These are phyloP conservation scores for Amoeboradix gromovi DNA, from an alignment of 371 early-diverging fungal species.

Conservation along the genomic window DNA sequence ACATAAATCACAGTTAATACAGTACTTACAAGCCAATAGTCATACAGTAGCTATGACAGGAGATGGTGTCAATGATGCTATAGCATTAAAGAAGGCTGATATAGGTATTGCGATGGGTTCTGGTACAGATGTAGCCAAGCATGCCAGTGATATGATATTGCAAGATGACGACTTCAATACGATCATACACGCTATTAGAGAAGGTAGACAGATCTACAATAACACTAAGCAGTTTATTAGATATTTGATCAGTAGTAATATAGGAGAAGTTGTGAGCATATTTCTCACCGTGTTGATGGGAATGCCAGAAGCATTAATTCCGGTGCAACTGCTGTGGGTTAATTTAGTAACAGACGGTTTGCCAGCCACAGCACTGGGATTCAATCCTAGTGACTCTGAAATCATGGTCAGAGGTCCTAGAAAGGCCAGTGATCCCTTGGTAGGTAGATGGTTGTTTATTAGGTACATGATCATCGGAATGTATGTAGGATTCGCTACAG, in stretches of 20 bases:
- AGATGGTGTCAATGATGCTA: slow-evolving; percentile 92
- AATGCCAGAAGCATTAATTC: slow-evolving; percentile 83
- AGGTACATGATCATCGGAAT: slow-evolving; percentile 67
- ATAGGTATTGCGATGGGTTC: slow-evolving; percentile 94
- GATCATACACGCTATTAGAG: slow-evolving; percentile 76
- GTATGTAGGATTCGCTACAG: slow-evolving; percentile 75
- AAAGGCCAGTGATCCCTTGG: slow-evolving; percentile 48
- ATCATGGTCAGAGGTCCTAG: slow-evolving; percentile 80
- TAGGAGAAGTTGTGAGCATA: slow-evolving; percentile 57
- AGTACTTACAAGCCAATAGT: slow-evolving; percentile 50
- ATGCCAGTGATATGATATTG: slow-evolving; percentile 87
- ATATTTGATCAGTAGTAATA: slow-evolving; percentile 53
- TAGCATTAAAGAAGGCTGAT: slow-evolving; percentile 83
- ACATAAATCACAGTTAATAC: slow-evolving; percentile 74
- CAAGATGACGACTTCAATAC: slow-evolving; percentile 91
- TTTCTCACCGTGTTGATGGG: slow-evolving; percentile 68
- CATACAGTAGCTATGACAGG: slow-evolving; percentile 92
- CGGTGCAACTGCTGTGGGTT: slow-evolving; percentile 90
- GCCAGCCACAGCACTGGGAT: slow-evolving; percentile 85
- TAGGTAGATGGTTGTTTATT: slow-evolving; percentile 70
- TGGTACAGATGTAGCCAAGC: slow-evolving; percentile 90
- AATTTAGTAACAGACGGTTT: slow-evolving; percentile 91
- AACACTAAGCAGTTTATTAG: slow-evolving; percentile 92
- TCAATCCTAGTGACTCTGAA: slow-evolving; percentile 76
- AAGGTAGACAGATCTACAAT: slow-evolving; percentile 81